Base-by-base conservation (phyloP, 495 filamentous ascomycete genomes). In the Pseudoneurospora amorphoporcata region DNA sequence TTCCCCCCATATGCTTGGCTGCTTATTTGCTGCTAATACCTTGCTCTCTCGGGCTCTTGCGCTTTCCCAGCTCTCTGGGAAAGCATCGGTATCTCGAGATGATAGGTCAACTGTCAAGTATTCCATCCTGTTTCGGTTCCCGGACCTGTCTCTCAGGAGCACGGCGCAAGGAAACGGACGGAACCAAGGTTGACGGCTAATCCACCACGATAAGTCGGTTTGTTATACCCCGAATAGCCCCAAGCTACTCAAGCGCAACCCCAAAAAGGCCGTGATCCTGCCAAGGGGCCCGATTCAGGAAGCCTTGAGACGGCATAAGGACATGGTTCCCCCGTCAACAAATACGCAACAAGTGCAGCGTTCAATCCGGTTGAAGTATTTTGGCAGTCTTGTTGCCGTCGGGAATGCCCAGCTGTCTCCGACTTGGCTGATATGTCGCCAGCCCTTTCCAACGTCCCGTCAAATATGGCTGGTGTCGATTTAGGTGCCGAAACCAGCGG, bases 181-280 rank as follows among this genome's bases (percentile, higher is more conserved):
- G 69, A 75, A 75, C 76, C 79, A 78, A 76, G 76, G 76, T 79
- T 72, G 58, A 78, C 75, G 79, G 76, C 77, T 77, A 78, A 77
- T 73, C 71, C 73, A 35, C 41, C 73, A 43, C 68, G 40, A 72
- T 77, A 76, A 72, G 39, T 69, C 29, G 41, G 29, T 23, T 40
- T 73, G 58, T 75, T 79, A 79, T 78, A 79, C 41, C 77, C 77
- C 73, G 70, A 77, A 65, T 65, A 40, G 70, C 69, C 72, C 53
- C 29, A 32, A 61, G 53, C 23, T 61, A 61, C 29, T 16, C 23
- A 61, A 32, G 45, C 19, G 23, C 23, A 32, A 29, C 23, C 53
- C 73, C 23, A 39, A 74, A 73, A 61, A n/a, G 47, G 73, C 42
- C 61, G 73, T 58, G 76, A 72, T 43, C 8, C 39, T 73, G 73